A percentile compares a stretch with the other conserved stretches of the same genome.
Conservation (phyloP, 257 asterid genomes). For the Nicotiana otophora region DNA sequence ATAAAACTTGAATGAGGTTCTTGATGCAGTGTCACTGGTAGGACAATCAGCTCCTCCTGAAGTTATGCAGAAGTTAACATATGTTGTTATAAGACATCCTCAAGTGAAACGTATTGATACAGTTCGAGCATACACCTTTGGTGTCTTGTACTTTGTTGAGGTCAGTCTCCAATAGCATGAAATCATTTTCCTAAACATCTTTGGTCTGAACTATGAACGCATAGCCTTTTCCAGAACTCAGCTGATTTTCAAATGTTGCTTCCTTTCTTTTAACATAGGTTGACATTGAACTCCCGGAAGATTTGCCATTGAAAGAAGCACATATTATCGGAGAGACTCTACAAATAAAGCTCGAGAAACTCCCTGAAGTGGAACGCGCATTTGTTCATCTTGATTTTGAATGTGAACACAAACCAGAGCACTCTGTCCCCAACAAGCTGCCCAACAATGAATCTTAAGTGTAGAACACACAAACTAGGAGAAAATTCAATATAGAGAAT, state of each 20-base stretch:
- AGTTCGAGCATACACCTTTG: constrained; percentile 94
- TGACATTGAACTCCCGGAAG: constrained; percentile 83
- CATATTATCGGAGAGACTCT: constrained; percentile 73
- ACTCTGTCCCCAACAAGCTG: constrained; percentile 62
- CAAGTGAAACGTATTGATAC: constrained; percentile 75
- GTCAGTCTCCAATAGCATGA: constrained; percentile 31
- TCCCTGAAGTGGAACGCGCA: constrained; percentile 83
- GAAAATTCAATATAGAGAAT: neutral
- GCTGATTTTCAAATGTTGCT: neutral
- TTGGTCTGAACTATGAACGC: neutral
- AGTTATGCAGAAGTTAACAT: constrained; percentile 44
- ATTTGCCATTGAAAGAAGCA: constrained; percentile 81
- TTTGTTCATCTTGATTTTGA: constrained; percentile 84
- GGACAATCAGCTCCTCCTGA: constrained; percentile 74
- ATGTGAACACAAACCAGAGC: constrained; percentile 89
- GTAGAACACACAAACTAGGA: neutral
- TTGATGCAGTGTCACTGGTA: constrained; percentile 46
- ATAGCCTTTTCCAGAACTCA: neutral
- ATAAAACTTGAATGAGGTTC: neutral
- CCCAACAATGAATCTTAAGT: constrained; percentile 66
- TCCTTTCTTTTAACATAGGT: constrained; percentile 35
- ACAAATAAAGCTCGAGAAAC: constrained; percentile 78
- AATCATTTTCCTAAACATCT: neutral
- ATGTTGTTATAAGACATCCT: constrained; percentile 57
- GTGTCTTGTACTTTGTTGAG: constrained; percentile 85